phyloP scores from a whole-genome alignment of 352 stramenopile genomes.

The Phytophthora syringae region DNA sequence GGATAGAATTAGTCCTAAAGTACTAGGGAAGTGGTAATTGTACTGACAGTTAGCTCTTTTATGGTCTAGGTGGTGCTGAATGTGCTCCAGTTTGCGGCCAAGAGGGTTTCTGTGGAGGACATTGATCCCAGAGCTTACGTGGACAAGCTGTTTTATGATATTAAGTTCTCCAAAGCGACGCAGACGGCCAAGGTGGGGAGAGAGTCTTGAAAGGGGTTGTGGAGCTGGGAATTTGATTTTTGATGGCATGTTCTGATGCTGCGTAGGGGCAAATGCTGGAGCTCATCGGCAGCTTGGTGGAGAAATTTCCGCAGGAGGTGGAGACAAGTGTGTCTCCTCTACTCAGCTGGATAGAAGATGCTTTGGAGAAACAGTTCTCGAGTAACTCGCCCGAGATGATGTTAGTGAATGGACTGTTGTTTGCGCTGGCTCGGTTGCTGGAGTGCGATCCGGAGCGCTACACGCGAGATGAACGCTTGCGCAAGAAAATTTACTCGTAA shows the following conservation, averaged over 20 bases:
- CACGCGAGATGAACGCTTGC: slow-evolving; percentile 35
- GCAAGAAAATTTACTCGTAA: slow-evolving; percentile 77
- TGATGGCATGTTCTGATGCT: slow-evolving; percentile 9
- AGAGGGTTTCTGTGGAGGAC: slow-evolving; percentile 46
- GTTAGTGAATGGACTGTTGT: slow-evolving; percentile 74
- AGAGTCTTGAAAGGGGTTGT: neutral
- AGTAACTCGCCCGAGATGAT: slow-evolving; percentile 72
- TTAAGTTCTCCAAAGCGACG: slow-evolving; percentile 75
- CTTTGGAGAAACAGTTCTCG: slow-evolving; percentile 79
- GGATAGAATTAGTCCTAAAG: neutral
- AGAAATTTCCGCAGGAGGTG: slow-evolving; percentile 52
- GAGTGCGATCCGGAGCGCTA: slow-evolving; percentile 62
- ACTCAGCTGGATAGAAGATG: slow-evolving; percentile 72
- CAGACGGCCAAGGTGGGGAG: slow-evolving; percentile 65
- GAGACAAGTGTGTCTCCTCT: slow-evolving; percentile 35
- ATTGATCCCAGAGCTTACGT: slow-evolving; percentile 59
- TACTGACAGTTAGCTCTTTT: slow-evolving; percentile 1
- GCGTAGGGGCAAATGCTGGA: slow-evolving; percentile 63
- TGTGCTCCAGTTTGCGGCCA: slow-evolving; percentile 53
- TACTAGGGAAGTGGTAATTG: neutral
- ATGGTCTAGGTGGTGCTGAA: slow-evolving; percentile 57
- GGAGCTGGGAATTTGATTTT: neutral
- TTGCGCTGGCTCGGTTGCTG: slow-evolving; percentile 63
- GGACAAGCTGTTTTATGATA: slow-evolving; percentile 78
- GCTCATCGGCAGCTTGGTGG: slow-evolving; percentile 65